Conservation (phyloP, 352 stramenopile species). For the Globisporangium apiculatum region DNA sequence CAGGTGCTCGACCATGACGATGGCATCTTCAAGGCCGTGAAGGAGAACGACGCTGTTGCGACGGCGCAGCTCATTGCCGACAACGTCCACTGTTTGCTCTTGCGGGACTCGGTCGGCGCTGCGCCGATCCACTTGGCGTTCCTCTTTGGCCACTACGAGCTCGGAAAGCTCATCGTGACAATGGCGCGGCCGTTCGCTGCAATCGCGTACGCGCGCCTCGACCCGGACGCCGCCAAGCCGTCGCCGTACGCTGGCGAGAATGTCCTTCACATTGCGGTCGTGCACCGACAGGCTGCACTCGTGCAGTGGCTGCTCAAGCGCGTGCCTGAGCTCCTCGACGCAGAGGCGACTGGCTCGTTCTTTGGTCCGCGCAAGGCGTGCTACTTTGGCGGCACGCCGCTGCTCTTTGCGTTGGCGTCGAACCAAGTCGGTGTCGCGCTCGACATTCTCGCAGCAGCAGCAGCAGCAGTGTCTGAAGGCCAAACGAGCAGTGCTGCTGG, state of each 20-base stretch:
- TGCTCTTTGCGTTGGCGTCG: constrained; percentile 51
- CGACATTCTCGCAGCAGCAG: constrained; percentile 25
- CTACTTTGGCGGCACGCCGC: constrained; percentile 54
- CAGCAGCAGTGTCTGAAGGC: too few species aligned
- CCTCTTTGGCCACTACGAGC: constrained; percentile 47
- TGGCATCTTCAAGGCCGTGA: constrained; percentile 47
- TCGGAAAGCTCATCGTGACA: constrained; percentile 39
- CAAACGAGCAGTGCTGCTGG: not conserved
- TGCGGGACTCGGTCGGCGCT: constrained; percentile 43
- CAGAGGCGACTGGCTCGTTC: constrained; percentile 44
- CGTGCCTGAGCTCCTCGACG: constrained; percentile 30
- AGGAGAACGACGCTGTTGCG: constrained; percentile 25
- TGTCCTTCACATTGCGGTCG: constrained; percentile 59
- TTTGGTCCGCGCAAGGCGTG: constrained; percentile 39
- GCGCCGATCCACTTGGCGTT: constrained; percentile 48
- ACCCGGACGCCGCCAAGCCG: constrained; percentile 14
- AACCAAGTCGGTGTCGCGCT: constrained; percentile 43
- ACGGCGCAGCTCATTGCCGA: constrained; percentile 24
- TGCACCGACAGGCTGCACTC: constrained; percentile 33
- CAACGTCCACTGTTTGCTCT: constrained; percentile 25
- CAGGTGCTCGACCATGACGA: constrained; percentile 51
- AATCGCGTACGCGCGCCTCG: constrained; percentile 30
- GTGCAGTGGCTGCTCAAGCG: constrained; percentile 32
- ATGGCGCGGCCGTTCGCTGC: constrained; percentile 19
- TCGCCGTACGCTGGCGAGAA: constrained; percentile 60